These are phyloP conservation scores for Sarcomyxa edulis DNA, from an alignment of 768 basidiomycete species.

Conservation along the genomic window DNA sequence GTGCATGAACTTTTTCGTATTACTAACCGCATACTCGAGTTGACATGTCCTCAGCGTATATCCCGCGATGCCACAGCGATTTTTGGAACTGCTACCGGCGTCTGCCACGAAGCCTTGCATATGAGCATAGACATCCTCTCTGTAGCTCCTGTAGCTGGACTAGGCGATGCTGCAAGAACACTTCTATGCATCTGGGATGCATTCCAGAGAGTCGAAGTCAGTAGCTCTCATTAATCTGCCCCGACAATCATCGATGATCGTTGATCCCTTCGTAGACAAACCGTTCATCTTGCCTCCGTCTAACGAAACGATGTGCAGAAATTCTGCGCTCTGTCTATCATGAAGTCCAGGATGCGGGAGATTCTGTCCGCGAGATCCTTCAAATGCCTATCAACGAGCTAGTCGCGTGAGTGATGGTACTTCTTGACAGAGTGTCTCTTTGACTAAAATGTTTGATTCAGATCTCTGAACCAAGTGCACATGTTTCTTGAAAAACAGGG, in stretches of 20 bases:
- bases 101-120: slow-evolving; percentile 40
- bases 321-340: slow-evolving; percentile 58
- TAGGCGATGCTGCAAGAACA: slow-evolving; percentile 44
- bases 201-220: slow-evolving; percentile 54
- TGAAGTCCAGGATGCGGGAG: slow-evolving; percentile 57
- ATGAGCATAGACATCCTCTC: slow-evolving; percentile 36
- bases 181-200: slow-evolving; percentile 62
- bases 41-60: slow-evolving; percentile 31
- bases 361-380: slow-evolving; percentile 43
- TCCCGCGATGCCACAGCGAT: slow-evolving; percentile 31
- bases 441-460: not conserved
- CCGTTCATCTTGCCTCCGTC: slow-evolving; percentile 58
- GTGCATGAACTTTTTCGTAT: too few species aligned
- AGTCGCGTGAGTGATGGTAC: slow-evolving; percentile 34
- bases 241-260: not conserved
- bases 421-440: not conserved
- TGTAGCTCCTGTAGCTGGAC: slow-evolving; percentile 51
- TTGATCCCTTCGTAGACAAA: slow-evolving; percentile 44
- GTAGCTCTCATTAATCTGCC: slow-evolving; percentile 17
- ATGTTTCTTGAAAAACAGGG: slow-evolving; percentile 24
- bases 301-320: slow-evolving; percentile 70
- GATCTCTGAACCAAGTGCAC: too few species aligned
- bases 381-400: slow-evolving; percentile 44
- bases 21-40: too few species aligned
- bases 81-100: slow-evolving; percentile 33